These are phyloP conservation scores for Sclerotinia nivalis DNA, from an alignment of 2,329 filamentous ascomycete genomes.

Conservation along the genomic window DNA sequence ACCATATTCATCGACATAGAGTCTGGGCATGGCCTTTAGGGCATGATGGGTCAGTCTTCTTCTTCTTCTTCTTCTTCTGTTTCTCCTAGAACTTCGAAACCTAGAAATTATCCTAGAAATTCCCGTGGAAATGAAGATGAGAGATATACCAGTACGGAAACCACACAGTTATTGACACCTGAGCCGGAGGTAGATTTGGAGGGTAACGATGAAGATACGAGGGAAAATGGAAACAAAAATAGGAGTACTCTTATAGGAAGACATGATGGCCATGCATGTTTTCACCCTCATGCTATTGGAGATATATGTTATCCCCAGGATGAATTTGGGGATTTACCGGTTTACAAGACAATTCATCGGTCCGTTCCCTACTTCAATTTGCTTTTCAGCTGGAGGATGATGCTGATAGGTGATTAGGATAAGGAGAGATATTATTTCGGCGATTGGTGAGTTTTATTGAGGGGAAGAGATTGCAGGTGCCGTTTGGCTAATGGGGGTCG, in stretches of 20 bases:
- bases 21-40: neutral
- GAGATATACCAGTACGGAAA: conserved; percentile 18
- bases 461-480: neutral
- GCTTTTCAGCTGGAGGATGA: neutral
- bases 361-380: conserved; percentile 28
- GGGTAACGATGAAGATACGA: conserved; percentile 19
- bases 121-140: conserved; percentile 4
- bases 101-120: conserved; percentile 5
- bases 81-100: neutral
- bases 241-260: neutral
- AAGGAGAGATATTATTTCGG: conserved; percentile 61
- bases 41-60: conserved; percentile 19
- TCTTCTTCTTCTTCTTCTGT: conserved; percentile 6
- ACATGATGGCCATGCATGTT: conserved; percentile 33
- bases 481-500: conserved; percentile 1
- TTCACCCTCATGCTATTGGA: conserved; percentile 33
- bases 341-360: conserved; percentile 78
- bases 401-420: conserved; percentile 45
- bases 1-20: neutral
- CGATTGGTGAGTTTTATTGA: conserved; percentile 56
- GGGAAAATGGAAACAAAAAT: neutral
- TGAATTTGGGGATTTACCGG: conserved; percentile 53
- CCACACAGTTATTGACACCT: conserved; percentile 26
- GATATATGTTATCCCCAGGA: conserved; percentile 36
- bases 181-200: conserved; percentile 30